A percentile compares a stretch with the other conserved stretches of the same genome.
These are phyloP conservation scores for Wickerhamomyces pijperi DNA, from an alignment of 805 yeast species.

Conservation along the genomic window DNA sequence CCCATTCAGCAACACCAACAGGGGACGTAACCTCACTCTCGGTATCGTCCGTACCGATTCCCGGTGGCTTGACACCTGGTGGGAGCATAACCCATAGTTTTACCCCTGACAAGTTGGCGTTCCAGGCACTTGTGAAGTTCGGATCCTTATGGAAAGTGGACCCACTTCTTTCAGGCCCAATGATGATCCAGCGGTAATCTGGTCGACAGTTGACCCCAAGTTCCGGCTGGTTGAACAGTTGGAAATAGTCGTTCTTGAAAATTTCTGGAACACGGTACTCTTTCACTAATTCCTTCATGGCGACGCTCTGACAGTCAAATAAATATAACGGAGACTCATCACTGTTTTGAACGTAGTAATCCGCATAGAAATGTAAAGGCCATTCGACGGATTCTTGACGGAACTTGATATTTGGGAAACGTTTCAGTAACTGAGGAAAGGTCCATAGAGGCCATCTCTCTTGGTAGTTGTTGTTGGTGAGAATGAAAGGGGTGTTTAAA, in stretches of 20 bases:
- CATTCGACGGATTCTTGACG: slow-evolving; percentile 82
- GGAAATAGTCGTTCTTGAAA: slow-evolving; percentile 52
- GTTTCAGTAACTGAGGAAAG: slow-evolving; percentile 30
- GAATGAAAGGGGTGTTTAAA: slow-evolving; percentile 54
- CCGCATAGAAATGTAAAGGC: slow-evolving; percentile 50
- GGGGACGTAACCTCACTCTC: slow-evolving; percentile 90
- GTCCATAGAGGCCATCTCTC: slow-evolving; percentile 62
- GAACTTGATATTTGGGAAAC: slow-evolving; percentile 54
- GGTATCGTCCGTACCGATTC: slow-evolving; percentile 63
- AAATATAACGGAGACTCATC: slow-evolving; percentile 84
- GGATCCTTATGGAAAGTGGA: slow-evolving; percentile 93
- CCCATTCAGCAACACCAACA: slow-evolving; percentile 90
- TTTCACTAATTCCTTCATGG: slow-evolving; percentile 43
- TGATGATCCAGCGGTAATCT: slow-evolving; percentile 85
- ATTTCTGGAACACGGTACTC: slow-evolving; percentile 44
- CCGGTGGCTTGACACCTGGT: slow-evolving; percentile 69
- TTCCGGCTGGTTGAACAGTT: slow-evolving; percentile 27
- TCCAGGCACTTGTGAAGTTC: slow-evolving; percentile 86
- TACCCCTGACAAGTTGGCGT: slow-evolving; percentile 59
- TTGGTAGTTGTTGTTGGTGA: slow-evolving; percentile 20
- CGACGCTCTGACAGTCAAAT: slow-evolving; percentile 71
- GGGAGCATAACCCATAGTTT: slow-evolving; percentile 89
- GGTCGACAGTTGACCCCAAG: slow-evolving; percentile 43
- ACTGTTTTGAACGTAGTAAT: slow-evolving; percentile 46
- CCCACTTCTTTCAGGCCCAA: slow-evolving; percentile 76